Evolutionary conservation across 1,139 yeast species (phyloP), one percentile per base, ranked within the genome.

Genomic region (Torulaspora globosa): DNA sequence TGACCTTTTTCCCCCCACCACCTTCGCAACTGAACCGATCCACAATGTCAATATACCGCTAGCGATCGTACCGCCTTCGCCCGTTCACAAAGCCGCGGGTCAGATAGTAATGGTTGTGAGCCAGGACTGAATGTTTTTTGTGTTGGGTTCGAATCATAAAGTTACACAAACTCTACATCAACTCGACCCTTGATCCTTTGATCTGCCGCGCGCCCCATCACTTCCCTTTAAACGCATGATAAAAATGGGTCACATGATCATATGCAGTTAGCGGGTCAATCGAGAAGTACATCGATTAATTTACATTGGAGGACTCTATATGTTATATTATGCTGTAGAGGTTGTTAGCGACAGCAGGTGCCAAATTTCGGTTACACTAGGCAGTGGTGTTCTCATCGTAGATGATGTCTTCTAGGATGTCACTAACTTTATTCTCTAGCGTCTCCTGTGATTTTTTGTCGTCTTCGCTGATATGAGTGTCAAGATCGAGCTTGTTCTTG

Each of bases 401-500:
- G 15, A 61, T 57, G 32, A 63, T 58, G 37, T 62, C 66, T 46
- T 63, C 67, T 21, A 63, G 50, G 14, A 63, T 53, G 38, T 56
- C 62, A 39, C 56, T 56, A n/a, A 62, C 60, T 33, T 55, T 58
- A 33, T 39, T 53, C 32, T 63, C 66, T 12, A 60, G 40, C 12
- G 51, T 55, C 5, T 60, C 66, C 28, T 55, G 56, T 10, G 56
- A 50, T 39, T 58, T 56, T 38, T 54, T 51, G 39, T 60, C 63
- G 18, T 60, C 67, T 19, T 55, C 55, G 36, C 65, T 59, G 44
- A 65, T 57, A 33, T 62, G 62, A 7, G 54, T 49, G 65, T 92
- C 99, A 48, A 92, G 73, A 51, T 90, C 96, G 43, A 92, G 74
- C 68, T 92, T 92, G 58, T 94, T 88, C 60, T 86, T 87, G 0